Base-by-base conservation (phyloP, 148 eudicot genomes). In the Pharnaceum exiguum region DNA sequence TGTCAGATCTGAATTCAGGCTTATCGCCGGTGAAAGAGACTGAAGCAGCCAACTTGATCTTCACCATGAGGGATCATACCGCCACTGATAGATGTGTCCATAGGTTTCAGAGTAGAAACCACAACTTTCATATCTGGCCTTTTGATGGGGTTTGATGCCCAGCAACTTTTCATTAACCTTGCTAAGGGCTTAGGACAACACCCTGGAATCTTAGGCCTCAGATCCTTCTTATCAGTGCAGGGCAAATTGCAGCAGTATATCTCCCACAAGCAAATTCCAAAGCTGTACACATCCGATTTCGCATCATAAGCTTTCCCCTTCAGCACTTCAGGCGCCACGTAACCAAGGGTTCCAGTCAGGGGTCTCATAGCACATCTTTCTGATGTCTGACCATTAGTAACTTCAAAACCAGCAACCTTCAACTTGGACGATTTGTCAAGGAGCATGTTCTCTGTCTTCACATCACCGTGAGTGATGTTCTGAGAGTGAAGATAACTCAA, bases 261-360 rank as follows among this genome's bases (percentile, higher is more conserved):
- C 66, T 90, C 97, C 97, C 97, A 90, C 24, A 90, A 67, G 72
- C 97, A 90, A 55, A 90, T 67, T 16, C 91, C 93, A 39, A 80
- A 85, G 66, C 93, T 85, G 70, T 90, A 90, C 10, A 90, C 97
- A 57, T 90, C 97, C 57, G 95, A 90, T 69, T 84, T 87, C 46
- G 77, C 79, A 66, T 84, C 77, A 51, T 87, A 90, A 5, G 97
- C 95, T 59, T 80, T 87, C 33, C 97, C 97, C 36, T 84, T 86
- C 57, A 90, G 89, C 59, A 90, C 95, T 91, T 90, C 97, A 1
- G 95, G 97, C 1, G 97, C 95, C 97, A 90, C 86, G 54, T 90
- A 90, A 5, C 95, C 91, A 32, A 86, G 84, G 1, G 97, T 90
- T 67, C 97, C 95, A 35, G 97, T 90, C 69, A 80, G 79, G 64